A percentile compares a stretch with the other conserved stretches of the same genome.
Evolutionary conservation across 768 basidiomycete genomes (phyloP).

Genomic region (Exidia glandulosa): DNA sequence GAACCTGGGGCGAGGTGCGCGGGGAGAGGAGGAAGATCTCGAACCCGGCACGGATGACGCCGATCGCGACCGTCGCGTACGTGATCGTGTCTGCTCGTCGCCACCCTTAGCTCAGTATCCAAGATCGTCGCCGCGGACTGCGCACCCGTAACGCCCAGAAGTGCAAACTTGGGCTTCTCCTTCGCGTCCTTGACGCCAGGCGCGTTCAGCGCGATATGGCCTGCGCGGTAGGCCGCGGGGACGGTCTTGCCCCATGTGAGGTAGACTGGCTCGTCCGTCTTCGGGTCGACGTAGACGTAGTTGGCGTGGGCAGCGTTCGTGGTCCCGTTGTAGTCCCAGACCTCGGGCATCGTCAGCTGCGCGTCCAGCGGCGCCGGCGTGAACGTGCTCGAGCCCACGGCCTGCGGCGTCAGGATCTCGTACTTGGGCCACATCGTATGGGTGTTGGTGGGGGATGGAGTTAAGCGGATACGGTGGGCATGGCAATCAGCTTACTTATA

Average conservation of each 20-base stretch:
- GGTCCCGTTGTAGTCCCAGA: conserved; percentile 21
- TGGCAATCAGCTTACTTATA: neutral
- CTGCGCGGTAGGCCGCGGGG: conserved; percentile 8
- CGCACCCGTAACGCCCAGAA: conserved; percentile 7
- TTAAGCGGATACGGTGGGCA: no score
- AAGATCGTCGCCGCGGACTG: neutral
- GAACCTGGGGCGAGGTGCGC: conserved; percentile 35
- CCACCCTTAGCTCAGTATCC: neutral
- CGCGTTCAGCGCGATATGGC: neutral
- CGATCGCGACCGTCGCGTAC: conserved; percentile 5
- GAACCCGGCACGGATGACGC: conserved; percentile 11
- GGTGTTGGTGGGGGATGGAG: neutral
- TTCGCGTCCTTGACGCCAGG: neutral
- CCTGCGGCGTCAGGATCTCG: conserved; percentile 11
- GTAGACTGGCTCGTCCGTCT: conserved; percentile 1
- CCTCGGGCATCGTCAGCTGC: conserved; percentile 21
- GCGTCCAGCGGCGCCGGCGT: conserved; percentile 23
- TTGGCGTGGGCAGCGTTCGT: conserved; percentile 22
- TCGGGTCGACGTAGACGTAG: conserved; percentile 16
- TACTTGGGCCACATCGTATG: neutral
- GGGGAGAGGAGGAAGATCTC: conserved; percentile 25
- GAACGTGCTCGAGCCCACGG: conserved; percentile 22
- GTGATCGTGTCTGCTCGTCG: conserved; percentile 18
- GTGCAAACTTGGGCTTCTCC: conserved; percentile 1
- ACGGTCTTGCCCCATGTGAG: conserved; percentile 9